A percentile compares a stretch with the other conserved stretches of the same genome.
Evolutionary conservation across 192 early-diverging fungal species (phyloP).

Genomic region (Coemansia sp.): DNA sequence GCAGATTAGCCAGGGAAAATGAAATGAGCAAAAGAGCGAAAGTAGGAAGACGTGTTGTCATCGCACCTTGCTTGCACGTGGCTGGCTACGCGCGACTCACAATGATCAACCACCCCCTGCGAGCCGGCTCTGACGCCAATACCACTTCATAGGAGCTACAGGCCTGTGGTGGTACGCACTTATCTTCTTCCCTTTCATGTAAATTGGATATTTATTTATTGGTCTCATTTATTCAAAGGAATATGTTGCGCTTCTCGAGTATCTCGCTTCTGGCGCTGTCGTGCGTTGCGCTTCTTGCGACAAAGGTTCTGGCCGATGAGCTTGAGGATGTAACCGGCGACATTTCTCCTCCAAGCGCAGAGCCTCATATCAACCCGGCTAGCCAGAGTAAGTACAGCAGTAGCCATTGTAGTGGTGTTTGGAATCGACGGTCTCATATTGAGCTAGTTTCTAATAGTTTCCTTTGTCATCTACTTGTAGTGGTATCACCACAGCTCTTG

Average conservation of each 20-base stretch:
- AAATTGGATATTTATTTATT: background rate
- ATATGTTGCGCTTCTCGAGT: conserved; percentile 11
- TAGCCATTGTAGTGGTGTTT: background rate
- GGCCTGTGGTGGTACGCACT: background rate
- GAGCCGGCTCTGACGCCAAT: background rate
- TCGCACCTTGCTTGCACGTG: background rate
- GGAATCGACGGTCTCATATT: background rate
- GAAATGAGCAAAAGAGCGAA: background rate
- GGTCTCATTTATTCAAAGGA: too few relatives aligned
- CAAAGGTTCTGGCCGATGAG: conserved; percentile 39
- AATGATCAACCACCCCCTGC: background rate
- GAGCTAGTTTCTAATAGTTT: background rate
- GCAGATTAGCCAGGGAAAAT: background rate
- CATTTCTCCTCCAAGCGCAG: conserved; percentile 11
- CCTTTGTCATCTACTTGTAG: background rate
- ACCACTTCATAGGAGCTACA: too few relatives aligned
- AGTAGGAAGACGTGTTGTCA: background rate
- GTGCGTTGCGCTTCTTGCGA: conserved; percentile 26
- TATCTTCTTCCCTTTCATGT: background rate
- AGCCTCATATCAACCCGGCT: conserved; percentile 4
- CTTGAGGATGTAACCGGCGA: conserved; percentile 40
- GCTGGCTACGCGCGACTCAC: background rate
- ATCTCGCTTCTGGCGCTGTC: conserved; percentile 32
- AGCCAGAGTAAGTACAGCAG: conserved; percentile 13
- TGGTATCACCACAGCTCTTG: conserved; percentile 18